A percentile compares a stretch with the other conserved stretches of the same genome.
Conservation (phyloP, 2,329 filamentous ascomycete species). For the Claviceps humidiphila region DNA sequence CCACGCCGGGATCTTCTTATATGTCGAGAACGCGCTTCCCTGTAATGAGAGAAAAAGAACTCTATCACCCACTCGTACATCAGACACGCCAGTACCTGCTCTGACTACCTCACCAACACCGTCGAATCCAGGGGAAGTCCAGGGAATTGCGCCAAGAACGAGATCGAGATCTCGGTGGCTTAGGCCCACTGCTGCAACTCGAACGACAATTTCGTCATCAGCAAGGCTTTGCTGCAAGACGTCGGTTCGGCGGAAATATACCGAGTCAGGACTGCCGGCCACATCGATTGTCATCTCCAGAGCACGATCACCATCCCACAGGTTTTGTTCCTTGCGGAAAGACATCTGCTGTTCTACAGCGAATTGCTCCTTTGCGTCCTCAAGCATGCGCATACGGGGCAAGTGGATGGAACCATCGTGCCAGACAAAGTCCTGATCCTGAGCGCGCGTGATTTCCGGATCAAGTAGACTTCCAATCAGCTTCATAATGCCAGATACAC, state of each 20-base stretch:
- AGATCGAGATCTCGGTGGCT: conserved; percentile 12
- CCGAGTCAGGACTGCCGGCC: conserved; percentile 12
- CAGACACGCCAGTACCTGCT: conserved; percentile 7
- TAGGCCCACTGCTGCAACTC: conserved; percentile 10
- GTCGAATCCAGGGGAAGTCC: conserved; percentile 13
- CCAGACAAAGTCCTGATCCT: conserved; percentile 8
- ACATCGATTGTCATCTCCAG: conserved; percentile 14
- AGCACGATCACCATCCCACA: conserved; percentile 10
- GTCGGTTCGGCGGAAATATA: conserved; percentile 12
- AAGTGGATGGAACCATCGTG: conserved; percentile 5
- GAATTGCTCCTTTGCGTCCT: conserved; percentile 5
- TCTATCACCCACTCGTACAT: conserved; percentile 10
- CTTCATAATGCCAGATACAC: conserved; percentile 4
- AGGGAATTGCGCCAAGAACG: conserved; percentile 12
- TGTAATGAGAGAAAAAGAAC: conserved; percentile 8
- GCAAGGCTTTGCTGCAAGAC: conserved; percentile 2
- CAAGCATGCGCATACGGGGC: conserved; percentile 6
- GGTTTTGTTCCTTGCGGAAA: conserved; percentile 10
- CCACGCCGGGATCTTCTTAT: conserved; percentile 7
- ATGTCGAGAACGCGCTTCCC: conserved; percentile 9
- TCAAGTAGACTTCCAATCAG: not conserved
- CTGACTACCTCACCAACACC: conserved; percentile 13
- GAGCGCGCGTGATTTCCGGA: not conserved
- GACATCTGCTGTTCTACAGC: conserved; percentile 7
- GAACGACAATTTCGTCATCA: conserved; percentile 10